Conservation (phyloP, 192 early-diverging fungal species). For the Funneliformis mosseae region DNA sequence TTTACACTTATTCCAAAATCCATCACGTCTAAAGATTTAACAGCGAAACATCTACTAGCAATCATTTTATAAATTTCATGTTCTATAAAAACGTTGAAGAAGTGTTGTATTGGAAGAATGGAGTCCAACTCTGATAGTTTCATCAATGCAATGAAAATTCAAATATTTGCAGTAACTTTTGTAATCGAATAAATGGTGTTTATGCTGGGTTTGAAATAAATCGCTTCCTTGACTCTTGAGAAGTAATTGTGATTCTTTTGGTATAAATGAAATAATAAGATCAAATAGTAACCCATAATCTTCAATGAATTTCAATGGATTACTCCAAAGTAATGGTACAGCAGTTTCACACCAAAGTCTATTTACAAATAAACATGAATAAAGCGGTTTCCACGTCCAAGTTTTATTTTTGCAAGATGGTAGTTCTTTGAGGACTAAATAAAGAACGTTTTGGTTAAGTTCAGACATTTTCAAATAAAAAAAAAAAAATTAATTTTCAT, state of each 20-base stretch:
- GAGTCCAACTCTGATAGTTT: background rate
- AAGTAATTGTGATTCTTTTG: background rate
- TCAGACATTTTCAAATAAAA: no score
- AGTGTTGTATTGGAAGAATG: no score
- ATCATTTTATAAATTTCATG: background rate
- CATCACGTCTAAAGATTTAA: background rate
- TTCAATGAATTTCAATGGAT: background rate
- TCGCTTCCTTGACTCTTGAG: background rate
- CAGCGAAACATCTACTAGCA: background rate
- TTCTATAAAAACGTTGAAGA: background rate
- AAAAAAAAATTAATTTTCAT: no score
- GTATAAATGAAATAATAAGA: no score
- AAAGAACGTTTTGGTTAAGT: background rate
- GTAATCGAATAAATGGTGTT: background rate
- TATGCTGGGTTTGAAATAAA: background rate
- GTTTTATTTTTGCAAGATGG: background rate
- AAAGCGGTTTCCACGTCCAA: background rate
- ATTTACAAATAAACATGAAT: background rate
- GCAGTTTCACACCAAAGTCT: background rate
- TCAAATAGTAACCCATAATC: no score
- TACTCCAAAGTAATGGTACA: background rate
- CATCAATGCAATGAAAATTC: background rate
- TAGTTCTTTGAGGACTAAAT: background rate
- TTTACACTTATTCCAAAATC: background rate
- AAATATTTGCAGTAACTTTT: background rate